Percentiles rank a stretch among this genome's conserved stretches.
These are phyloP conservation scores for Claviceps digitariae DNA, from an alignment of 2,329 filamentous ascomycete genomes.

Conservation along the genomic window DNA sequence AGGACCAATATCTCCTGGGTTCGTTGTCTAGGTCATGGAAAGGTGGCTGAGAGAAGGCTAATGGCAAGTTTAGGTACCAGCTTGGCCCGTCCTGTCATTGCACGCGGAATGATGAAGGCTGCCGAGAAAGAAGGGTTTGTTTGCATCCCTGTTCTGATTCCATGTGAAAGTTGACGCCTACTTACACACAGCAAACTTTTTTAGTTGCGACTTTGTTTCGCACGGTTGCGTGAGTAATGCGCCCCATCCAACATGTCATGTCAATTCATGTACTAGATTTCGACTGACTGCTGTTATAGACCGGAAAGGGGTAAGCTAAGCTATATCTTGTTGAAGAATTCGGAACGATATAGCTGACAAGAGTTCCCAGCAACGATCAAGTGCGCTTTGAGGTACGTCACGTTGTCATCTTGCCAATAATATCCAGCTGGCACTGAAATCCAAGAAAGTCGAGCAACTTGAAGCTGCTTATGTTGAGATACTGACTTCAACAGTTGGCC, in stretches of 20 bases:
- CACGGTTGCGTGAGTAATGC: constrained; percentile 1
- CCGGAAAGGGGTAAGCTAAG: constrained; percentile 2
- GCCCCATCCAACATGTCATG: background rate
- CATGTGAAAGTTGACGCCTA: background rate
- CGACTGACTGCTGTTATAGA: background rate
- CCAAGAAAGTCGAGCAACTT: background rate
- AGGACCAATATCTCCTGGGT: constrained; percentile 33
- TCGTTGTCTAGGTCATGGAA: background rate
- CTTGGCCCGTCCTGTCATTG: constrained; percentile 53
- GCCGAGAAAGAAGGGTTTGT: constrained; percentile 15
- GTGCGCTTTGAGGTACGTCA: constrained; percentile 1
- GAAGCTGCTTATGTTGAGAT: background rate
- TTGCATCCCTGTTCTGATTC: background rate
- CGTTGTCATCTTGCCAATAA: background rate
- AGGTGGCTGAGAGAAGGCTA: background rate
- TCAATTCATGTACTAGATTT: background rate
- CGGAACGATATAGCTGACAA: background rate
- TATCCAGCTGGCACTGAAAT: background rate
- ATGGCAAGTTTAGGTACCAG: constrained; percentile 29
- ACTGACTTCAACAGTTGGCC: background rate
- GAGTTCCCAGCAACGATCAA: background rate
- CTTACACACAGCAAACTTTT: background rate
- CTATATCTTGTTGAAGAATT: background rate
- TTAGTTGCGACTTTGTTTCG: background rate
- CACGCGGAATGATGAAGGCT: constrained; percentile 30